Evolutionary conservation across 2,329 filamentous ascomycete species (phyloP).

Genomic region (Pseudogymnoascus sp.): DNA sequence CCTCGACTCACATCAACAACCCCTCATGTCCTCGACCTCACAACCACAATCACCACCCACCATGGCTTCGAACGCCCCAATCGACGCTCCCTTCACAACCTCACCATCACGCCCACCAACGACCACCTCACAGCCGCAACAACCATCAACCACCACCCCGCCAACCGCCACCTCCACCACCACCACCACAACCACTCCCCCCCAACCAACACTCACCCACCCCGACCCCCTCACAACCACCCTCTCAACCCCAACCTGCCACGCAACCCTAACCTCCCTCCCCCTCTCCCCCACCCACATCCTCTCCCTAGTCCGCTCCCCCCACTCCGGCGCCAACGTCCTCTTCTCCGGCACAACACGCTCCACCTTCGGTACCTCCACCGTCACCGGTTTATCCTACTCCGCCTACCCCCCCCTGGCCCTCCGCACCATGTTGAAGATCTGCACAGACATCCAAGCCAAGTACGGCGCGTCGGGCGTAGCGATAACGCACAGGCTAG

Average conservation of each 20-base stretch:
- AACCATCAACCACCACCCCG: not conserved
- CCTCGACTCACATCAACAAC: not conserved
- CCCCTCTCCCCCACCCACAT: not conserved
- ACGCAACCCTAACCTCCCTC: not conserved
- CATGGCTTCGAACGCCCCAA: not conserved
- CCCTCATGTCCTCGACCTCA: not conserved
- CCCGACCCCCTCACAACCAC: not conserved
- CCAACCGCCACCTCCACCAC: not conserved
- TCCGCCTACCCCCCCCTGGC: constrained; percentile 65
- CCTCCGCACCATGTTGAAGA: constrained; percentile 57
- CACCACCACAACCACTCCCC: not conserved
- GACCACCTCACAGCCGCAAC: not conserved
- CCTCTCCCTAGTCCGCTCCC: constrained; percentile 51
- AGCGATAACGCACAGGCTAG: constrained; percentile 76
- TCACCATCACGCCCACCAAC: not conserved
- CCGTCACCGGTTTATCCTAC: constrained; percentile 70
- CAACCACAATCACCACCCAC: not conserved
- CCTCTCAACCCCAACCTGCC: not conserved
- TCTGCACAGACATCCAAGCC: constrained; percentile 47
- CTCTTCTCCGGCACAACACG: constrained; percentile 75
- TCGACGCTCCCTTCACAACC: not conserved
- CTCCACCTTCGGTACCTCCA: constrained; percentile 61
- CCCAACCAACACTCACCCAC: not conserved
- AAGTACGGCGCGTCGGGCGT: constrained; percentile 64
- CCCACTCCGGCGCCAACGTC: constrained; percentile 67